phyloP scores from a whole-genome alignment of 2,329 filamentous ascomycete genomes.

The Trichoderma sp. region DNA sequence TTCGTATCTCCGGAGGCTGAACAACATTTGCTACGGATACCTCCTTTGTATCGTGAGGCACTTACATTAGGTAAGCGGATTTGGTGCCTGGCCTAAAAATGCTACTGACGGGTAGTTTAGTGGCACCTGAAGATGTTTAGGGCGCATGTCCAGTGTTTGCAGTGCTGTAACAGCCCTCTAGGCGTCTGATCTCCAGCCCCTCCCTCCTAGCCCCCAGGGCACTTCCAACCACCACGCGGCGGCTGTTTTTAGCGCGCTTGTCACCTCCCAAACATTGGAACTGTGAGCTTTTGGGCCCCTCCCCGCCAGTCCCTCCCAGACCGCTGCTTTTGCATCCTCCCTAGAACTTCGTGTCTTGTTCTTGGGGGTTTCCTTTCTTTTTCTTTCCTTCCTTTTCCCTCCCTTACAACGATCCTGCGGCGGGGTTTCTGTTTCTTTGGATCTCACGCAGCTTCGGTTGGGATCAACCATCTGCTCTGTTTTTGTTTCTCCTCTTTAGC shows the following conservation, averaged over 20 bases:
- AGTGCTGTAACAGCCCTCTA: neutral
- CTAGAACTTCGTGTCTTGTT: constrained; percentile 7
- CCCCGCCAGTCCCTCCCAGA: constrained; percentile 18
- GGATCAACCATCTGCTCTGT: neutral
- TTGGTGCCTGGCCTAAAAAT: neutral
- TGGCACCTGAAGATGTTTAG: neutral
- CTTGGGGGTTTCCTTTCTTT: neutral
- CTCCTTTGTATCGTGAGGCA: neutral
- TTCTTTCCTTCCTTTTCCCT: neutral
- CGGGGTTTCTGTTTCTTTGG: neutral
- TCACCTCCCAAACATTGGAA: constrained; percentile 14
- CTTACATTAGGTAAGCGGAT: neutral
- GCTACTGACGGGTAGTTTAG: neutral
- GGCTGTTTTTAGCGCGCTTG: constrained; percentile 17
- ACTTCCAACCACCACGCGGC: constrained; percentile 16
- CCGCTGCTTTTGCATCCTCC: constrained; percentile 17
- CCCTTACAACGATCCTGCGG: neutral
- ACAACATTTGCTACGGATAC: neutral
- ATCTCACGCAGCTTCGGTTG: neutral
- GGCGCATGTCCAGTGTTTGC: neutral
- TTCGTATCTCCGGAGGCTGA: neutral
- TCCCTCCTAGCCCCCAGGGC: neutral
- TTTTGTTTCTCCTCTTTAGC: neutral
- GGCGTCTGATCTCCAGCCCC: neutral
- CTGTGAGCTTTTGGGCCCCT: constrained; percentile 7